These are phyloP conservation scores for Fusarium sp. DNA, from an alignment of 2,329 filamentous ascomycete genomes.

Conservation along the genomic window DNA sequence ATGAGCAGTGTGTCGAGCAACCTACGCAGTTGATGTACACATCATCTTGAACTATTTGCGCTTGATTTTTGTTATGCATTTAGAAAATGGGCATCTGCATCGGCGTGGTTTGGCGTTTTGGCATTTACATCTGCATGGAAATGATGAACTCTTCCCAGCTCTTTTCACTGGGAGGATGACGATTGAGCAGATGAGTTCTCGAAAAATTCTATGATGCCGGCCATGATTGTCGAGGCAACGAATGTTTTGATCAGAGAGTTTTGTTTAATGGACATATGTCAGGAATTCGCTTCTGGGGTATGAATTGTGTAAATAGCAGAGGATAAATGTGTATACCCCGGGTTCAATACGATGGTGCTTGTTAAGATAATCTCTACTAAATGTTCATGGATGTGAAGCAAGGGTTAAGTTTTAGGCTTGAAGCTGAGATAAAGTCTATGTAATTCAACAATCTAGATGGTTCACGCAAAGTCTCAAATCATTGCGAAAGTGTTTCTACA, in stretches of 20 bases:
- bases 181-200: constrained; percentile 27
- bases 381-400: background rate
- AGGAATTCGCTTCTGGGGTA: background rate
- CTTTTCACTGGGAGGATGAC: constrained; percentile 6
- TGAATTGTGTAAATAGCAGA: constrained; percentile 11
- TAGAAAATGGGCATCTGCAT: constrained; percentile 23
- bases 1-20: constrained; percentile 61
- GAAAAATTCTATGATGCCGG: constrained; percentile 12
- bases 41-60: background rate
- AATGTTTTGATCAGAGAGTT: constrained; percentile 11
- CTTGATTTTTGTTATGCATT: constrained; percentile 23
- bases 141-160: constrained; percentile 1
- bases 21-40: constrained; percentile 47
- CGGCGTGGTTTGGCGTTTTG: constrained; percentile 24
- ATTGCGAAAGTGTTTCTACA: constrained; percentile 32
- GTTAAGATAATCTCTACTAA: background rate
- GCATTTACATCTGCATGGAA: constrained; percentile 15
- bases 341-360: background rate
- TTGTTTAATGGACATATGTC: constrained; percentile 14
- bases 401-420: background rate
- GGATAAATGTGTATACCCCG: constrained; percentile 28
- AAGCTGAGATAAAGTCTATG: constrained; percentile 15
- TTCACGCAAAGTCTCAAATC: constrained; percentile 26
- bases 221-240: constrained; percentile 14
- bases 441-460: constrained; percentile 23